Evolutionary conservation across 208 protist species (phyloP).

Genomic region (Leishmania lainsoni): DNA sequence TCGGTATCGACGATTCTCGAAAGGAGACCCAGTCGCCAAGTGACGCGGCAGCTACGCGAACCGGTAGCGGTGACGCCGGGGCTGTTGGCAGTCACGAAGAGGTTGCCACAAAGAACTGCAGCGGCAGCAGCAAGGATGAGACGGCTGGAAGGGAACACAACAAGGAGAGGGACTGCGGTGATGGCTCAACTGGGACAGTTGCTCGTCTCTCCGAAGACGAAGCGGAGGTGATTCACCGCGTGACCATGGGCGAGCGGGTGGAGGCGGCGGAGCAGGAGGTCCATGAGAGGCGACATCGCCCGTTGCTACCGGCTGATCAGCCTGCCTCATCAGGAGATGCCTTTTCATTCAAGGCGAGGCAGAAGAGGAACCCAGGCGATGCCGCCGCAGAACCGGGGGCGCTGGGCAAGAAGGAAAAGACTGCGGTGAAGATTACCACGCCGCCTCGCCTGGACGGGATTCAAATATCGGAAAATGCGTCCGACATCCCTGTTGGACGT

Average conservation of each 20-base stretch:
- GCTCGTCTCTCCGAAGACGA: constrained; percentile 12
- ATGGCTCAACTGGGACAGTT: constrained; percentile 13
- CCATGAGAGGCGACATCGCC: not conserved
- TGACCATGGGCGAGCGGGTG: constrained; percentile 11
- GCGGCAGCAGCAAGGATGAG: constrained; percentile 1
- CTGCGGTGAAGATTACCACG: not conserved
- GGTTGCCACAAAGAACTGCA: not conserved
- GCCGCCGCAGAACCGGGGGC: not conserved
- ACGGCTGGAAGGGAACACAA: not conserved
- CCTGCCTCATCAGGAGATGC: not conserved
- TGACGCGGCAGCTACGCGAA: not conserved
- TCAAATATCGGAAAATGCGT: constrained; percentile 41
- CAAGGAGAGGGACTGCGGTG: not conserved
- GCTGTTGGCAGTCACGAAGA: not conserved
- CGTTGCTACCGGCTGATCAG: not conserved
- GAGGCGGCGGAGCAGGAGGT: constrained; percentile 7
- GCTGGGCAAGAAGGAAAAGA: not conserved
- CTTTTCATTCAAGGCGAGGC: not conserved
- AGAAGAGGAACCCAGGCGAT: not conserved
- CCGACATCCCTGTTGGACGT: constrained; percentile 70
- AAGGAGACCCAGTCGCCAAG: not conserved
- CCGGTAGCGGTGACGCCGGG: not conserved
- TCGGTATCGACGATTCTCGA: not conserved
- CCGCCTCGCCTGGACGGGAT: constrained; percentile 44
- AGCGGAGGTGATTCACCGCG: constrained; percentile 19